Percentiles rank a stretch among this genome's conserved stretches.
phyloP scores from a whole-genome alignment of 306 rosid species.

The Chamaecrista fasciculata region DNA sequence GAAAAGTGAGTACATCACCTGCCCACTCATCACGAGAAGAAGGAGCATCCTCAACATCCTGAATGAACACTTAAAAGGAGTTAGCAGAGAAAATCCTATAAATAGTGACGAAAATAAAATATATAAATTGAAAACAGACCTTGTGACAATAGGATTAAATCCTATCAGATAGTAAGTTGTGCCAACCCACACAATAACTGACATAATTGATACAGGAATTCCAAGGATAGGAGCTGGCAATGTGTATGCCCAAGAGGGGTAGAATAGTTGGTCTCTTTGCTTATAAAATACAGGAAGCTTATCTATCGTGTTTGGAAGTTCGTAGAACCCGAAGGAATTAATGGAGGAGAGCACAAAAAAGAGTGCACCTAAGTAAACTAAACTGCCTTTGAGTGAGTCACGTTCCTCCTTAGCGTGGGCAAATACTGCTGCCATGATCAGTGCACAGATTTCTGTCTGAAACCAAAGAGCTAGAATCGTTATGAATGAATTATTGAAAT shows the following conservation, averaged over 20 bases:
- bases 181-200: slow-evolving; percentile 16
- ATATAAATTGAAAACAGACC: not conserved
- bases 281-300: slow-evolving; percentile 32
- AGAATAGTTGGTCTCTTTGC: slow-evolving; percentile 35
- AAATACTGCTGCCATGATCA: slow-evolving; percentile 3
- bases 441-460: slow-evolving; percentile 11
- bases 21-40: not conserved
- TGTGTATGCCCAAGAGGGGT: slow-evolving; percentile 29
- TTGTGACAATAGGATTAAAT: slow-evolving; percentile 6
- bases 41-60: slow-evolving; percentile 19
- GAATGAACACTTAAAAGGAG: not conserved
- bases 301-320: slow-evolving; percentile 14
- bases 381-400: slow-evolving; percentile 4
- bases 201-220: slow-evolving; percentile 13
- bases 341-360: not conserved
- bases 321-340: slow-evolving; percentile 9
- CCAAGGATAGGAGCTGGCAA: slow-evolving; percentile 14
- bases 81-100: not conserved
- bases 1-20: slow-evolving; percentile 20
- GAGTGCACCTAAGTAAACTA: slow-evolving; percentile 10
- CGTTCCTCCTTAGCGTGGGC: slow-evolving; percentile 1
- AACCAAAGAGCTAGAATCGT: not conserved
- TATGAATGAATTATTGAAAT: not conserved
- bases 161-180: slow-evolving; percentile 20
- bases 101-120: not conserved